Conservation (phyloP, 2,329 filamentous ascomycete species). For the Ascochyta lentis region DNA sequence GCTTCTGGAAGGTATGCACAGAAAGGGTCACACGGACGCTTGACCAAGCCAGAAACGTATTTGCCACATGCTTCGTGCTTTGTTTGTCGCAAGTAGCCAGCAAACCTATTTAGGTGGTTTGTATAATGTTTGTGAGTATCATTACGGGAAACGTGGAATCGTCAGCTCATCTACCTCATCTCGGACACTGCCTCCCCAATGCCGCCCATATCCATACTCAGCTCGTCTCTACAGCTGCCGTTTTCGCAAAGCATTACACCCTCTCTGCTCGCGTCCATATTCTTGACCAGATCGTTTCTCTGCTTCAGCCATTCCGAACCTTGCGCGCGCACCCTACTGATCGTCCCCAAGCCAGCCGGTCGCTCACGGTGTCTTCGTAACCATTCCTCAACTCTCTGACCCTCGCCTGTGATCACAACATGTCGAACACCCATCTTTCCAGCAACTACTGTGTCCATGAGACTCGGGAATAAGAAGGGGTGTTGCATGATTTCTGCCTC, state of each 20-base stretch:
- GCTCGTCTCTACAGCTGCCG: slow-evolving; percentile 54
- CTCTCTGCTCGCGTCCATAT: slow-evolving; percentile 48
- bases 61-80: slow-evolving; percentile 4
- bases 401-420: slow-evolving; percentile 62
- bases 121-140: background rate
- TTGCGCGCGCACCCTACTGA: slow-evolving; percentile 46
- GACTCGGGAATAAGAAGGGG: slow-evolving; percentile 85
- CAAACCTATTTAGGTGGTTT: no score
- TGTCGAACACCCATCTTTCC: slow-evolving; percentile 72
- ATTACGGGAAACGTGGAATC: background rate
- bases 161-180: slow-evolving; percentile 1
- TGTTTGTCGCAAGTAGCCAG: no score
- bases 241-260: slow-evolving; percentile 48
- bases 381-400: slow-evolving; percentile 50
- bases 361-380: slow-evolving; percentile 50
- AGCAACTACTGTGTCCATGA: slow-evolving; percentile 78
- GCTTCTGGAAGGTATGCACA: slow-evolving; percentile 10
- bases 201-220: slow-evolving; percentile 42
- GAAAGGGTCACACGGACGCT: slow-evolving; percentile 3
- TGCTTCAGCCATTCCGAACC: slow-evolving; percentile 57
- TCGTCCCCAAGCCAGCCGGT: slow-evolving; percentile 42
- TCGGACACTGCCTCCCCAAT: slow-evolving; percentile 31
- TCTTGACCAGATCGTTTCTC: slow-evolving; percentile 57
- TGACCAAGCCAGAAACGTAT: slow-evolving; percentile 9
- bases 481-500: slow-evolving; percentile 92